Evolutionary conservation across 345 rosid species (phyloP).

Genomic region (Balakata baccata): DNA sequence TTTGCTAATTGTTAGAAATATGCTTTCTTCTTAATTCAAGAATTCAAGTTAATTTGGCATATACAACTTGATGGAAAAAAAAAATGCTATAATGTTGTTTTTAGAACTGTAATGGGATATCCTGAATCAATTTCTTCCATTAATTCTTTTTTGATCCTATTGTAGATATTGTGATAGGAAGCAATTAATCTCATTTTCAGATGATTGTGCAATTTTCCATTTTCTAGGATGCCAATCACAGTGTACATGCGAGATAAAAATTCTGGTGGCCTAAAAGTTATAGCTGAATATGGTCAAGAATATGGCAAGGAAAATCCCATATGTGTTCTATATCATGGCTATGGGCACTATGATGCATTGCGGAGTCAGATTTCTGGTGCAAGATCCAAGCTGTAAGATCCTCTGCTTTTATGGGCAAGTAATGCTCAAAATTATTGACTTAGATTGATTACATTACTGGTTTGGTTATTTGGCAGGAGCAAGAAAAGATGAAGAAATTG

Average conservation of each 20-base stretch:
- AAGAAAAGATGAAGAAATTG: constrained; percentile 28
- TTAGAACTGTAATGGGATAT: no score
- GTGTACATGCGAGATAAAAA: constrained; percentile 52
- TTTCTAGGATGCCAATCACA: constrained; percentile 48
- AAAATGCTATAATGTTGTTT: background rate
- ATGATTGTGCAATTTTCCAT: background rate
- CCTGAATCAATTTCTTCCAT: background rate
- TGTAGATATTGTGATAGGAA: background rate
- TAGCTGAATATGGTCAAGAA: constrained; percentile 65
- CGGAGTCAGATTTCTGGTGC: constrained; percentile 19
- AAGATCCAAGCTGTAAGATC: constrained; percentile 40
- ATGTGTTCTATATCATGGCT: constrained; percentile 53
- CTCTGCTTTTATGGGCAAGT: constrained; percentile 8
- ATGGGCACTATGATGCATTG: constrained; percentile 62
- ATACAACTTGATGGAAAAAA: background rate
- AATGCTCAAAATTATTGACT: background rate
- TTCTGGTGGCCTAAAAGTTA: constrained; percentile 35
- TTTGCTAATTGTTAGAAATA: background rate
- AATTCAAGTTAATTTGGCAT: background rate
- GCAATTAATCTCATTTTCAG: background rate
- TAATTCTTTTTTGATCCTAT: background rate
- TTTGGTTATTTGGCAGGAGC: constrained; percentile 28
- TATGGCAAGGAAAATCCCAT: constrained; percentile 53
- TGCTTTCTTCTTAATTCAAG: background rate
- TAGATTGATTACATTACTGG: background rate